Evolutionary conservation across 2,329 filamentous ascomycete genomes (phyloP), one percentile per base, ranked within the genome.

Genomic region (Sporothrix variecibatus): DNA sequence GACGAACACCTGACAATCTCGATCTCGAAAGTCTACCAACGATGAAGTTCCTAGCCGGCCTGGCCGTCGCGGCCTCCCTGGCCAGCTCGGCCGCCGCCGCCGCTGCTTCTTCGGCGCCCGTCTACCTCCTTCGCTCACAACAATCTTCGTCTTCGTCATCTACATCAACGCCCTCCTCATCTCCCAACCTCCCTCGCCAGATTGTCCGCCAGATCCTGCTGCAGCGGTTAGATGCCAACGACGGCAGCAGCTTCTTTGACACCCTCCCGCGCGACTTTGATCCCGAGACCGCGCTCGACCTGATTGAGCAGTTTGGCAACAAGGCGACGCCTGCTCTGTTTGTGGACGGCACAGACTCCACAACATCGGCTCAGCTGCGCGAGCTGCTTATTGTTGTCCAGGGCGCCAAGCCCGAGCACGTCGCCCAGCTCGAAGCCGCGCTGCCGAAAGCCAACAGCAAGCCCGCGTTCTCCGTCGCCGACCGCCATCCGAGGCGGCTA

Each of bases 361-460:
- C 11, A 1, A 6, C n/a, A 20, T 23, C 43, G 28, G 31, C 23
- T 40, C 17, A 7, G 49, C 84, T 86, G 5, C 83, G 81, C 71
- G 90, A 93, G 81, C 84, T 92, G 53, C 81, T 92, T 34, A 82
- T 92, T 71, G 81, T 89, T 77, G 82, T 92, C 70, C 86, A 91
- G 79, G 88, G 90, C 78, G 83, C 87, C 81, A 86, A 84, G 23
- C 77, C 82, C 20, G 79, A 84, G 58, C 85, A 87, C 65, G 82
- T 85, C 71, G 77, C 81, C 70, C 76, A 79, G 56, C 73, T 87
- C 31, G 82, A 85, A 73, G 81, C 84, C n/a, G 82, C 85, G 8
- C 81, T 86, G 70, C 80, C 76, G 53, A 76, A 78, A 23, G 75
- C 81, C 38, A 77, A 78, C 15, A 78, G 83, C 28, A 80, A 83